Evolutionary conservation across 1,284 basidiomycete genomes (phyloP).

Genomic region (Pyrrhoderma lamaoense): DNA sequence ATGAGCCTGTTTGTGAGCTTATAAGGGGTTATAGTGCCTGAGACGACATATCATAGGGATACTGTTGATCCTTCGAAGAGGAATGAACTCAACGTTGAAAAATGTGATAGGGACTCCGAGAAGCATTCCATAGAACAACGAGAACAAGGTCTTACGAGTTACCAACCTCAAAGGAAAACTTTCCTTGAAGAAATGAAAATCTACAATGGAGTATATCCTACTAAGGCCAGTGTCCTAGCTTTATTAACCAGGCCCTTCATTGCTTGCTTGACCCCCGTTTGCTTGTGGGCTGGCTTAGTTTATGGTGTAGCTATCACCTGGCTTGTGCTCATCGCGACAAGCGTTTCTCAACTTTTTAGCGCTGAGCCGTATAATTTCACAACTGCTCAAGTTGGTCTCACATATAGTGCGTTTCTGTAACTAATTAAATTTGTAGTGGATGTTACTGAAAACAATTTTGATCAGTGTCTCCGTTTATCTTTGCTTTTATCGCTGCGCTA

Average conservation of each 20-base stretch:
- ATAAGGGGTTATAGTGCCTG: constrained; percentile 12
- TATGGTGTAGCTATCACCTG: constrained; percentile 23
- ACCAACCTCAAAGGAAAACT: constrained; percentile 12
- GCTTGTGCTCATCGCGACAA: constrained; percentile 22
- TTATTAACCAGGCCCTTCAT: constrained; percentile 15
- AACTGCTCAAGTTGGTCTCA: constrained; percentile 18
- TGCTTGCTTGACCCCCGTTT: constrained; percentile 17
- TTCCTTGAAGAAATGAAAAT: constrained; percentile 14
- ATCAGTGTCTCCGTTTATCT: constrained; percentile 22
- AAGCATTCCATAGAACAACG: neutral
- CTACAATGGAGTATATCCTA: constrained; percentile 18
- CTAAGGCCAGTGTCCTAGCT: constrained; percentile 9
- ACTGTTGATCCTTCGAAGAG: neutral
- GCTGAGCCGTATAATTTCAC: constrained; percentile 20
- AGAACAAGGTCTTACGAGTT: neutral
- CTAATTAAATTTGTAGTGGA: neutral
- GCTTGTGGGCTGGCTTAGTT: constrained; percentile 18
- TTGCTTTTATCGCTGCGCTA: constrained; percentile 18
- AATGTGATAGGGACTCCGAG: neutral
- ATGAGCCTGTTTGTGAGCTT: neutral
- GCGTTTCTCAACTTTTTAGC: constrained; percentile 22
- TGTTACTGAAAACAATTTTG: neutral
- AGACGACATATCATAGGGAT: constrained; percentile 16
- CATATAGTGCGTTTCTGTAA: constrained; percentile 10
- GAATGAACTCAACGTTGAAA: constrained; percentile 4